A percentile compares a stretch with the other conserved stretches of the same genome.
Evolutionary conservation across 495 filamentous ascomycete genomes (phyloP).

Genomic region (Letharia columbiana): DNA sequence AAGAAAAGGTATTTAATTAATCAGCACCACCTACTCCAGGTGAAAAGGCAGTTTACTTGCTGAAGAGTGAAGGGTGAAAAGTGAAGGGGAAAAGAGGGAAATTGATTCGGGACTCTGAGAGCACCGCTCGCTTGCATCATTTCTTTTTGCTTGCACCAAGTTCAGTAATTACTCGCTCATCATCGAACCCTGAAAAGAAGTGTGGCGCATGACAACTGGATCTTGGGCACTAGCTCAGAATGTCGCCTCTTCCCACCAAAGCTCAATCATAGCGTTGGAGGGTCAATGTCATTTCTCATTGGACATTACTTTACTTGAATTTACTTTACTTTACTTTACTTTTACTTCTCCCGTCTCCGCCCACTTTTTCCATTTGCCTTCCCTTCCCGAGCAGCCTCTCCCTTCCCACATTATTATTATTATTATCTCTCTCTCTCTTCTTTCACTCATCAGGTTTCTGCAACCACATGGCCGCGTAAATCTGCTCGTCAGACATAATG

Average conservation of each 20-base stretch:
- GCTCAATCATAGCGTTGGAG: neutral
- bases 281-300: neutral
- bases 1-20: neutral
- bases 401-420: neutral
- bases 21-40: too few relatives aligned
- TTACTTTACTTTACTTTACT: too few relatives aligned
- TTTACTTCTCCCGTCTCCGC: neutral
- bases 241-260: neutral
- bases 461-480: neutral
- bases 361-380: neutral
- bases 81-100: too few relatives aligned
- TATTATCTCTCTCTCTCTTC: neutral
- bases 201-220: slow-evolving; percentile 16
- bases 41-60: too few relatives aligned
- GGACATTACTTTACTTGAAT: neutral
- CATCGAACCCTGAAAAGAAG: neutral
- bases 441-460: neutral
- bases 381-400: slow-evolving; percentile 3
- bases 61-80: too few relatives aligned
- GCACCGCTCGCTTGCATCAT: neutral
- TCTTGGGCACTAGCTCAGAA: slow-evolving; percentile 14
- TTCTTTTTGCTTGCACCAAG: too few relatives aligned
- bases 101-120: neutral
- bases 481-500: neutral
- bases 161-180: too few relatives aligned